Conservation (phyloP, 2,329 filamentous ascomycete genomes). For the Fusarium tupiense region DNA sequence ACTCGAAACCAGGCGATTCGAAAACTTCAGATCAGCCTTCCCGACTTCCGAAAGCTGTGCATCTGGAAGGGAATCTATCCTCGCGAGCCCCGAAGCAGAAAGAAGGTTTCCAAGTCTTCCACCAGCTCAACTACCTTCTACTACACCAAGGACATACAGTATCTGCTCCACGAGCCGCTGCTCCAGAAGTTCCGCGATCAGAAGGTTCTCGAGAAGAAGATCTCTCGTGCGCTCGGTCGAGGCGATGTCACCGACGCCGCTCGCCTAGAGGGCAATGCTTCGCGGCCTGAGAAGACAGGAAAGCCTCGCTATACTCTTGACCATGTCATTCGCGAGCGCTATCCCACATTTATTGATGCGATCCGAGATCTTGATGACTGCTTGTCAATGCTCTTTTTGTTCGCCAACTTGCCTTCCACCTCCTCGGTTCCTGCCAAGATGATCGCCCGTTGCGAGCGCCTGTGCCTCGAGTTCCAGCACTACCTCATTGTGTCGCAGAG, state of each 20-base stretch:
- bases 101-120: constrained; percentile 92
- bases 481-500: constrained; percentile 94
- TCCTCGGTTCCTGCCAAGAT: constrained; percentile 92
- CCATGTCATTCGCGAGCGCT: constrained; percentile 97
- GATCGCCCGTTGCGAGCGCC: constrained; percentile 90
- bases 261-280: constrained; percentile 86
- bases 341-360: constrained; percentile 95
- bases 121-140: constrained; percentile 93
- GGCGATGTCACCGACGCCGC: constrained; percentile 91
- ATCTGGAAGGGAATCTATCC: constrained; percentile 99
- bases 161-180: constrained; percentile 94
- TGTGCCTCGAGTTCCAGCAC: constrained; percentile 97
- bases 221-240: constrained; percentile 87
- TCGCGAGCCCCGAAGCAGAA: constrained; percentile 94
- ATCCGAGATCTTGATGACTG: constrained; percentile 96
- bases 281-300: constrained; percentile 87
- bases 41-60: constrained; percentile 97
- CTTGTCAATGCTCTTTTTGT: constrained; percentile 95
- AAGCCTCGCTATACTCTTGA: constrained; percentile 91
- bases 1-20: constrained; percentile 96
- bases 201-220: constrained; percentile 97
- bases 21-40: constrained; percentile 96
- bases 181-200: constrained; percentile 96
- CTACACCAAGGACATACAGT: constrained; percentile 95
- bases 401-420: constrained; percentile 94